These are phyloP conservation scores for Lactifluus volemus DNA, from an alignment of 768 basidiomycete genomes.

Conservation along the genomic window DNA sequence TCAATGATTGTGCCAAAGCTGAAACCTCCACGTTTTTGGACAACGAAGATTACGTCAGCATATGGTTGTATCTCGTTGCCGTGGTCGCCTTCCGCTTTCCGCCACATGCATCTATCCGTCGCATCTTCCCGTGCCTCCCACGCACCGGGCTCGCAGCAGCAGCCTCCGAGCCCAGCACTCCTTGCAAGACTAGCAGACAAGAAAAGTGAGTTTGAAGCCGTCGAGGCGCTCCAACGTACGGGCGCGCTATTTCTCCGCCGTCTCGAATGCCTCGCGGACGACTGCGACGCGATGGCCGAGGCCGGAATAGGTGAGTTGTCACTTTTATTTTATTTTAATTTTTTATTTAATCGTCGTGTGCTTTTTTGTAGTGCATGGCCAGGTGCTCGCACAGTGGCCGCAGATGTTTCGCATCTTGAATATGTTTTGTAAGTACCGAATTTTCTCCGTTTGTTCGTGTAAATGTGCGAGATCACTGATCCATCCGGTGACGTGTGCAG, in stretches of 20 bases:
- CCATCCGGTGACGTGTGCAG: constrained; percentile 26
- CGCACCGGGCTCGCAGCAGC: constrained; percentile 34
- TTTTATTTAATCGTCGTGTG: too few species aligned
- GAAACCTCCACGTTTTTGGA: too few species aligned
- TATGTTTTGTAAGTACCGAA: constrained; percentile 48
- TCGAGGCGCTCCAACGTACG: constrained; percentile 59
- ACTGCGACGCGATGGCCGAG: constrained; percentile 70
- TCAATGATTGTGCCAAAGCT: too few species aligned
- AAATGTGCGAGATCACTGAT: background rate
- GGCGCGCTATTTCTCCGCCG: constrained; percentile 56
- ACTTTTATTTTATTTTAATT: too few species aligned
- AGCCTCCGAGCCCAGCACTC: constrained; percentile 37
- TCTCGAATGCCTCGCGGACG: constrained; percentile 58
- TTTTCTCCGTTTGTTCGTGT: background rate
- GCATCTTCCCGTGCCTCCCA: constrained; percentile 32
- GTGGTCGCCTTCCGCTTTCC: background rate
- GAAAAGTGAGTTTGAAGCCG: constrained; percentile 74
- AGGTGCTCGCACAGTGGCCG: constrained; percentile 74
- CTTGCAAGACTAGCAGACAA: constrained; percentile 57
- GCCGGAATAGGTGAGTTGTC: constrained; percentile 52
- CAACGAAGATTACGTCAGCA: too few species aligned
- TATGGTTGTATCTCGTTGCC: too few species aligned
- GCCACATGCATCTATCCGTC: background rate
- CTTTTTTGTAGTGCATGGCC: constrained; percentile 49
- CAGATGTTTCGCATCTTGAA: constrained; percentile 73